Base-by-base conservation (phyloP, 495 filamentous ascomycete species). In the Glonium stellatum region DNA sequence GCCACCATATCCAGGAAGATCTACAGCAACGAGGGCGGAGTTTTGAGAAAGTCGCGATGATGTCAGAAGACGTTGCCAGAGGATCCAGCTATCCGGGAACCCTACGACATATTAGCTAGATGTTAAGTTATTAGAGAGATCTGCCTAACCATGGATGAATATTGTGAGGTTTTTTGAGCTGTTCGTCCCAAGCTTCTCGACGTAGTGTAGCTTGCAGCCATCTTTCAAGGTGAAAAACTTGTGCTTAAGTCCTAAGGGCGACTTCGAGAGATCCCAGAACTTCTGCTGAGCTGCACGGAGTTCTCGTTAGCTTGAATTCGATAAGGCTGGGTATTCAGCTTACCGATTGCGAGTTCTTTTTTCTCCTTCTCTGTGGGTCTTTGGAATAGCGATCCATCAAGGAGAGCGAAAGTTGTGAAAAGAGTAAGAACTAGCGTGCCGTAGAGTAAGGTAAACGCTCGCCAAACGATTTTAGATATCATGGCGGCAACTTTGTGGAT, bases 1-100 rank as follows among this genome's bases (percentile, higher is more conserved):
- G 19, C 81, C 81, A 50, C 81, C 81, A 58, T 77, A 83, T 3
- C 81, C 80, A 11, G 81, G 81, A 2, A 83, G 65, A 56, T 83
- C 81, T 54, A 83, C 70, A 0, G 79, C 79, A 41, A 83, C 74
- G 10, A 82, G 23, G 6, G 69, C 72, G 13, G 75, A 71, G 13
- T 68, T 34, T 12, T 71, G 21, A 22, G 69, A 73, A 4, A 81
- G 69, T 21, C 61, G 39, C 4, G 65, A 21, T 0, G 73, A 75
- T 22, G 36, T 56, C 1, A 77, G 57, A 9, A 82, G 67, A 31
- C 76, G 62, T 34, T 74, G 75, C 79, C 79, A 84, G 25, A 82
- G 61, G 0, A 72, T 72, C 75, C 77, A 82, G 57, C 78, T 81
- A 62, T 84, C 81, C 8, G 81, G 81, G 56, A 82, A 84, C 34